Percentiles rank a stretch among this genome's conserved stretches.
These are phyloP conservation scores for Aquanectria penicillioides DNA, from an alignment of 2,329 filamentous ascomycete genomes.

Conservation along the genomic window DNA sequence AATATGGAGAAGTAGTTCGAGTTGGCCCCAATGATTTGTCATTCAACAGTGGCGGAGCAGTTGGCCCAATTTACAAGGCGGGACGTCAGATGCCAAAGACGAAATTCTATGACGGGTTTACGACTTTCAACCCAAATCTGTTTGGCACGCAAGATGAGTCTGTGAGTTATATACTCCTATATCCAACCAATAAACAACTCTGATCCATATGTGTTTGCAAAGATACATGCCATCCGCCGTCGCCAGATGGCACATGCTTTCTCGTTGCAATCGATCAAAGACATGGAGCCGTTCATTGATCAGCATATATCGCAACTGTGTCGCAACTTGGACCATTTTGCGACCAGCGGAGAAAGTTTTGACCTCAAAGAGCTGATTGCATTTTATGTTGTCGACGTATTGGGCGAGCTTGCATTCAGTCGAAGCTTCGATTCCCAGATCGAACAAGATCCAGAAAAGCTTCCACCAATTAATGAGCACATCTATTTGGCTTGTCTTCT, in stretches of 20 bases:
- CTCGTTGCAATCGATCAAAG: conserved; percentile 5
- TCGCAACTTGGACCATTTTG: conserved; percentile 4
- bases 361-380: conserved; percentile 19
- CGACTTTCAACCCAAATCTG: conserved; percentile 17
- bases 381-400: conserved; percentile 11
- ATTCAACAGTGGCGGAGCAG: conserved; percentile 5
- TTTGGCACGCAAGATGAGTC: conserved; percentile 13
- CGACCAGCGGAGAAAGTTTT: conserved; percentile 1
- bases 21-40: conserved; percentile 14
- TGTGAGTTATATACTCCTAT: background rate
- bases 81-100: conserved; percentile 11
- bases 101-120: conserved; percentile 19
- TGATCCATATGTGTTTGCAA: background rate
- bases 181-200: background rate
- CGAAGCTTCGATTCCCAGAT: conserved; percentile 6
- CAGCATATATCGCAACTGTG: conserved; percentile 4
- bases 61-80: conserved; percentile 10
- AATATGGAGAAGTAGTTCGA: conserved; percentile 11
- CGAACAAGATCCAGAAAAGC: background rate
- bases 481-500: conserved; percentile 11
- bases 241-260: conserved; percentile 20
- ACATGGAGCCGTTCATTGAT: conserved; percentile 15
- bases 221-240: conserved; percentile 15
- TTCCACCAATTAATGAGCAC: conserved; percentile 11
- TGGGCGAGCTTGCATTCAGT: conserved; percentile 14